phyloP scores from a whole-genome alignment of 306 rosid species.

The Benincasa hispida region DNA sequence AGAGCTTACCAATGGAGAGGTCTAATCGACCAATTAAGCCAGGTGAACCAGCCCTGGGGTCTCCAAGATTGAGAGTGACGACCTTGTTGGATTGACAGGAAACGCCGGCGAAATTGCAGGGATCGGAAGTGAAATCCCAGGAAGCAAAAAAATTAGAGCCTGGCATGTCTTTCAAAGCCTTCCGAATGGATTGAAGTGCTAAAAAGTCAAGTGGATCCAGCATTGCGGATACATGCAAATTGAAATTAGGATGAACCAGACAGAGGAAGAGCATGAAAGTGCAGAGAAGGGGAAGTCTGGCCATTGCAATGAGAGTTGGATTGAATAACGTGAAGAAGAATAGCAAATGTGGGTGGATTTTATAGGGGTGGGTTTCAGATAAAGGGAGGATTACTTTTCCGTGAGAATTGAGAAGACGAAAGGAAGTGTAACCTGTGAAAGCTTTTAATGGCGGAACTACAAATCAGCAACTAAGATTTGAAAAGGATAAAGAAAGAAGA shows the following conservation, averaged over 20 bases:
- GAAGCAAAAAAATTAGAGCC: conserved; percentile 72
- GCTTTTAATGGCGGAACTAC: conserved; percentile 34
- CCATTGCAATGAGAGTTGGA: conserved; percentile 25
- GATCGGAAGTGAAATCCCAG: conserved; percentile 98
- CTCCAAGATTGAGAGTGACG: conserved; percentile 84
- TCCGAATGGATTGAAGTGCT: conserved; percentile 74
- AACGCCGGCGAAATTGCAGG: conserved; percentile 85
- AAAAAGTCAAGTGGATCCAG: conserved; percentile 81
- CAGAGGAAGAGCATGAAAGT: conserved; percentile 19
- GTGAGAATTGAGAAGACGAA: conserved; percentile 18
- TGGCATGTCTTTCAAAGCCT: conserved; percentile 60
- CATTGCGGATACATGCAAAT: conserved; percentile 29
- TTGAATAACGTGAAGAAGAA: background rate
- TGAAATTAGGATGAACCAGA: conserved; percentile 8
- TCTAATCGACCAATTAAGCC: conserved; percentile 73
- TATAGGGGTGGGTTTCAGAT: conserved; percentile 15
- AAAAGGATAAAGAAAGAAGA: conserved; percentile 4
- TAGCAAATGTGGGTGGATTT: conserved; percentile 3
- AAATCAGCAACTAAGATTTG: conserved; percentile 1
- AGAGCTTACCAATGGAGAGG: conserved; percentile 62
- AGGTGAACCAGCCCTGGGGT: conserved; percentile 73
- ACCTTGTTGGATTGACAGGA: conserved; percentile 72
- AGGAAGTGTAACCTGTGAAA: conserved; percentile 21
- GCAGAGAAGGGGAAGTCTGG: background rate
- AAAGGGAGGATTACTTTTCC: conserved; percentile 19